Evolutionary conservation across 495 filamentous ascomycete genomes (phyloP).

Genomic region (Letharia columbiana): DNA sequence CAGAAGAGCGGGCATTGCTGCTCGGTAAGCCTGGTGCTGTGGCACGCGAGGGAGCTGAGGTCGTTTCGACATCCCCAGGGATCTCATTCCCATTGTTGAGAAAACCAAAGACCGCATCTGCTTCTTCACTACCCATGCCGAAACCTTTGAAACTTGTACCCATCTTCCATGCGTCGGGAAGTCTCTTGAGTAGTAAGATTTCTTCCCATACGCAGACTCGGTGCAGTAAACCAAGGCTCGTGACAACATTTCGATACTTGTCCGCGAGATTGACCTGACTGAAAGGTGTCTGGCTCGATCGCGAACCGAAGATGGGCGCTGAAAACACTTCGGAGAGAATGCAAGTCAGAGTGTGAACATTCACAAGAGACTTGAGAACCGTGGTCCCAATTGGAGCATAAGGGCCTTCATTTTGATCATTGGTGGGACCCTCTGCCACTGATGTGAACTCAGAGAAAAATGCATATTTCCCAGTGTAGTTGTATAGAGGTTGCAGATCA

Average conservation of each 20-base stretch:
- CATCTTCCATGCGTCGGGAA: conserved; percentile 59
- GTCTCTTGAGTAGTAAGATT: conserved; percentile 57
- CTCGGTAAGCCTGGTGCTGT: conserved; percentile 17
- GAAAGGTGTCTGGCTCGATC: conserved; percentile 52
- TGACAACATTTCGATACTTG: conserved; percentile 59
- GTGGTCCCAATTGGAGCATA: conserved; percentile 52
- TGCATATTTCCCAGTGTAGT: conserved; percentile 39
- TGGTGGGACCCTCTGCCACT: conserved; percentile 26
- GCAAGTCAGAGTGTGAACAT: conserved; percentile 62
- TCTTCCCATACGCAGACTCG: conserved; percentile 77
- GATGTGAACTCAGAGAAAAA: conserved; percentile 61
- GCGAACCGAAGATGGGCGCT: conserved; percentile 50
- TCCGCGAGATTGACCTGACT: conserved; percentile 70
- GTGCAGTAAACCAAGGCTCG: conserved; percentile 65
- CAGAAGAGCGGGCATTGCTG: conserved; percentile 21
- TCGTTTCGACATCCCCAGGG: conserved; percentile 16
- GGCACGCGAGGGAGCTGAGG: conserved; percentile 4
- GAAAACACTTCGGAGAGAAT: conserved; percentile 67
- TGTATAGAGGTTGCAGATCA: conserved; percentile 55
- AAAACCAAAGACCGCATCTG: conserved; percentile 34
- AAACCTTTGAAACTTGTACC: conserved; percentile 47
- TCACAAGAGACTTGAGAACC: conserved; percentile 67
- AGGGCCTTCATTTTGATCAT: conserved; percentile 23
- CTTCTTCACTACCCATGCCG: conserved; percentile 38
- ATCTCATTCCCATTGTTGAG: conserved; percentile 7